Conservation (phyloP, 2,329 filamentous ascomycete species). For the Lecanicillium sp. region DNA sequence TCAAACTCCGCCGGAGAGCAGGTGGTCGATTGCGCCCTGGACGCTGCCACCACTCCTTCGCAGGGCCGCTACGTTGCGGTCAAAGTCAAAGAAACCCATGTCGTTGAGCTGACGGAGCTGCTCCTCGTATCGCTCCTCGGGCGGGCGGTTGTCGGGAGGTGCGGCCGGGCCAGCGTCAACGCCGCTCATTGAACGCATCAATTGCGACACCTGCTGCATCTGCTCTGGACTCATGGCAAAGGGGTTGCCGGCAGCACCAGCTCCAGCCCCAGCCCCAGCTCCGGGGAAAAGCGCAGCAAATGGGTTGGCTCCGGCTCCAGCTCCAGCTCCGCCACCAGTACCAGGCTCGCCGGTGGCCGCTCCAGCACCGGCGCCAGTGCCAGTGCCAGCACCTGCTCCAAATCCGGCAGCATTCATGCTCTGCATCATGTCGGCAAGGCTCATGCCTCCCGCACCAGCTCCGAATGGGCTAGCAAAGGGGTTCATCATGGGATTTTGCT, state of each 20-base stretch:
- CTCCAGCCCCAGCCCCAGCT: slow-evolving; percentile 28
- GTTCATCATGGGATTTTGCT: slow-evolving; percentile 28
- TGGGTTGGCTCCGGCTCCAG: slow-evolving; percentile 32
- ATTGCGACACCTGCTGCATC: slow-evolving; percentile 48
- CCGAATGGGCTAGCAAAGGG: slow-evolving; percentile 36
- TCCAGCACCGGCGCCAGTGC: slow-evolving; percentile 8
- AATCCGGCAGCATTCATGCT: slow-evolving; percentile 26
- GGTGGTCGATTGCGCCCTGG: slow-evolving; percentile 79
- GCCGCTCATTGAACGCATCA: slow-evolving; percentile 34
- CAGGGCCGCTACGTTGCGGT: slow-evolving; percentile 82
- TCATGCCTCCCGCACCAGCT: slow-evolving; percentile 16
- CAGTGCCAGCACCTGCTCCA: slow-evolving; percentile 20
- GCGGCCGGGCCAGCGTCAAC: slow-evolving; percentile 37
- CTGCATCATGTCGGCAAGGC: slow-evolving; percentile 21
- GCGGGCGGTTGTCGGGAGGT: slow-evolving; percentile 76
- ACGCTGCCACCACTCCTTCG: slow-evolving; percentile 88
- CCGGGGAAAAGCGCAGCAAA: slow-evolving; percentile 58
- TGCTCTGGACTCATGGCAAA: slow-evolving; percentile 49
- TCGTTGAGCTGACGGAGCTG: slow-evolving; percentile 93
- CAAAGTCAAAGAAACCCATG: slow-evolving; percentile 98
- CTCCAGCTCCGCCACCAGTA: slow-evolving; percentile 13
- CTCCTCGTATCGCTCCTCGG: slow-evolving; percentile 86
- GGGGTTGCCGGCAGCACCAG: slow-evolving; percentile 32
- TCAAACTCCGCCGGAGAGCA: slow-evolving; percentile 37
- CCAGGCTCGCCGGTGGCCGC: slow-evolving; percentile 16